Evolutionary conservation across 306 rosid genomes (phyloP), one percentile per base, ranked within the genome.

Genomic region (Corylus americana): DNA sequence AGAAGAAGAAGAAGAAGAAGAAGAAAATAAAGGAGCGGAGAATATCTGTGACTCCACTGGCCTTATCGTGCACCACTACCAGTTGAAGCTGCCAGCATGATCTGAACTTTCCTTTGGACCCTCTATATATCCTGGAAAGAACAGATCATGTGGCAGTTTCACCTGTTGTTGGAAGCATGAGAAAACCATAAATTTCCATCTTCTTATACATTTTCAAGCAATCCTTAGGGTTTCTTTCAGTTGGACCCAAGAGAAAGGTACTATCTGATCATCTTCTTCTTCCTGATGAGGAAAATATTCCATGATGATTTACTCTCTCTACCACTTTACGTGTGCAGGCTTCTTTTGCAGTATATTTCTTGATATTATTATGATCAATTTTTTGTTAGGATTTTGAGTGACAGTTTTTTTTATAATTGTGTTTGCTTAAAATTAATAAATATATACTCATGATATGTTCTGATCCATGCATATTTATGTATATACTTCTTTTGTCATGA

Each of bases 31-130:
- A 12, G 5, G 7, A 7, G 13, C 51, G 13, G 51, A 49, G 53
- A 5, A 48, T 1, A 48, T 48, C 51, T 48, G 8, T 3, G 44
- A 5, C 44, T 39, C 5, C 44, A 39, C 44, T 10, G 37, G 5
- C 64, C 70, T 55, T 55, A 29, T 71, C 80, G 81, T 89, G 97
- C 90, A 82, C 88, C 86, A 79, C 77, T 81, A 89, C 31, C 73
- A 71, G 97, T 73, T 92, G 93, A 92, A 92, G 97, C 97, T 92
- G 97, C 97, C 97, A 92, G 95, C 97, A 90, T 92, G 97, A 92
- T 92, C 97, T 92, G 85, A 71, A 69, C 81, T 87, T 82, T 71
- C 84, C 82, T 81, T 70, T 39, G 72, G 12, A 17, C 63, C 5
- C 10, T 17, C 0, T 7, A 20, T 44, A 54, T 58, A 29, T 42